These are phyloP conservation scores for Asterochloris sp. DNA, from an alignment of 139 green algal species.

Conservation along the genomic window DNA sequence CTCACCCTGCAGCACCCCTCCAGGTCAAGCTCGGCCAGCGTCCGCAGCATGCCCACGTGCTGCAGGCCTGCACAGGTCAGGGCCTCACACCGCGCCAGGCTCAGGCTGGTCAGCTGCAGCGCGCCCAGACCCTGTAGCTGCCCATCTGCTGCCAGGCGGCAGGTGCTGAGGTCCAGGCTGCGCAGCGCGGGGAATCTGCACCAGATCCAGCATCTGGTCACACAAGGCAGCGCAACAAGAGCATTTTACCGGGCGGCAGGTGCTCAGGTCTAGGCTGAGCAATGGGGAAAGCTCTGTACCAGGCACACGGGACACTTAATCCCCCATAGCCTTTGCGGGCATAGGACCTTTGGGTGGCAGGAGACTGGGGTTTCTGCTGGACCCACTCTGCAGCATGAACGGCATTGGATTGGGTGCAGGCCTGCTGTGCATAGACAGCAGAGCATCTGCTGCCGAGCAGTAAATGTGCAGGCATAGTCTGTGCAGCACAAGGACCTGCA, in stretches of 20 bases:
- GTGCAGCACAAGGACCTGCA: too few relatives aligned
- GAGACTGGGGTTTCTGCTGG: too few relatives aligned
- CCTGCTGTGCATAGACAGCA: too few relatives aligned
- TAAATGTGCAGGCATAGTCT: too few relatives aligned
- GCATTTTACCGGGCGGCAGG: background rate
- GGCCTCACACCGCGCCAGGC: slow-evolving; percentile 35
- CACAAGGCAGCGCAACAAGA: background rate
- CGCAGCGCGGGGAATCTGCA: slow-evolving; percentile 25
- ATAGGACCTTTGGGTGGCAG: too few relatives aligned
- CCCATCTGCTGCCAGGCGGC: background rate
- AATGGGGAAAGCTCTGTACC: slow-evolving; percentile 20
- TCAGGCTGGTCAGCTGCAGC: background rate
- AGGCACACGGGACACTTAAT: too few relatives aligned
- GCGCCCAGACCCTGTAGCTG: background rate
- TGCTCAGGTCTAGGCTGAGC: slow-evolving; percentile 17
- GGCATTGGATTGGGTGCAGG: too few relatives aligned
- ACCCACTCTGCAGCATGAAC: too few relatives aligned
- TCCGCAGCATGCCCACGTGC: slow-evolving; percentile 14
- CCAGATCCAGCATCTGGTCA: background rate
- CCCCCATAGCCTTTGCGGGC: too few relatives aligned
- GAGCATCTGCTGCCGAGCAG: too few relatives aligned
- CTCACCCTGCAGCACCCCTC: slow-evolving; percentile 36
- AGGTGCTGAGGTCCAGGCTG: slow-evolving; percentile 20
- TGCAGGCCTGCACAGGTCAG: slow-evolving; percentile 35
- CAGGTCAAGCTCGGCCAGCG: slow-evolving; percentile 29